Conservation (phyloP, 169 alveolate genomes). For the Plasmodium relictum region DNA sequence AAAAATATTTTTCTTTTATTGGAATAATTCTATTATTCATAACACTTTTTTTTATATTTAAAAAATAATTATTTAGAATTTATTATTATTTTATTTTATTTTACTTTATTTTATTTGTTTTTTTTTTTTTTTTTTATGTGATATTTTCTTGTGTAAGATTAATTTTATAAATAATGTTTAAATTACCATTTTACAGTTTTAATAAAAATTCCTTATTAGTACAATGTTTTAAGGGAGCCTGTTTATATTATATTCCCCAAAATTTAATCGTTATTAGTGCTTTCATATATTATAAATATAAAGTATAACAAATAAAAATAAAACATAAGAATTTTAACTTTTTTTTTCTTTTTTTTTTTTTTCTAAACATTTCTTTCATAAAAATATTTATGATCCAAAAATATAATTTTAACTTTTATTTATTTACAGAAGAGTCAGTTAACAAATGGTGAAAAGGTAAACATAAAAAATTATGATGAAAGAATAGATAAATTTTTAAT, state of each 20-base stretch:
- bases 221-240: conserved; percentile 66
- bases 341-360: not conserved
- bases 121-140: no score
- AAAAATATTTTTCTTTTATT: no score
- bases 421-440: conserved; percentile 23
- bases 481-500: conserved; percentile 57
- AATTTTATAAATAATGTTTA: conserved; percentile 24
- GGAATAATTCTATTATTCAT: no score
- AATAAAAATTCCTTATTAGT: conserved; percentile 68
- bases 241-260: conserved; percentile 61
- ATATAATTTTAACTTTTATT: not conserved
- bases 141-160: no score
- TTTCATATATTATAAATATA: conserved; percentile 44
- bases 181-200: conserved; percentile 75
- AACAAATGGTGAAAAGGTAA: conserved; percentile 28
- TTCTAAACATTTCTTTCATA: not conserved
- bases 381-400: not conserved
- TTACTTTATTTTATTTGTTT: no score
- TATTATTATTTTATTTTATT: no score
- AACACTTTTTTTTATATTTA: no score
- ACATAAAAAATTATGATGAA: conserved; percentile 46
- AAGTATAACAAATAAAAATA: conserved; percentile 9
- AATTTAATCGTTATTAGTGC: conserved; percentile 48
- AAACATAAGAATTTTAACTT: not conserved
- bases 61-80: no score